Base-by-base conservation (phyloP, 2,329 filamentous ascomycete species). In the Beauveria varroae region DNA sequence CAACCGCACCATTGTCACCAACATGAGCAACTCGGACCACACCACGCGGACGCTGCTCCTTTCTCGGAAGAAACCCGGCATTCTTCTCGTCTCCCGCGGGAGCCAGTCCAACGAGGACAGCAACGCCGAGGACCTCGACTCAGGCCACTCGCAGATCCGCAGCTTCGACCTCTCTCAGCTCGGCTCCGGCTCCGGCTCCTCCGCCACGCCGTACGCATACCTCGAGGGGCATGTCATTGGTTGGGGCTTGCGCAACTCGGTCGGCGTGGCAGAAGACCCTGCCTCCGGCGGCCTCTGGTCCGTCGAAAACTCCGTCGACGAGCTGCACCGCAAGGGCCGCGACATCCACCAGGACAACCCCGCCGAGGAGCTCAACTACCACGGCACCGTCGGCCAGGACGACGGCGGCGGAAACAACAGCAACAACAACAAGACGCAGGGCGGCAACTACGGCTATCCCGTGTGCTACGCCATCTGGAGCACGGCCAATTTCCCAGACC, bases 191-290 rank as follows among this genome's bases (percentile, higher is more conserved):
- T 34, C 30, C 28, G 8, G 9, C 50, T 62, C 65, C 50, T 52
- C 66, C 3, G 46, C 16, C 44, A 51, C 22, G 37, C 68, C 78
- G 3, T 77, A 75, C 67, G 73, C 82, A 65, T 85, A 78, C 52
- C 65, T 74, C 72, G 65, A 83, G 16, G 82, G 82, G 3, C 65
- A 70, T 14, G 66, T 82, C 0, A 72, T 85, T 2, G 82, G 87
- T 18, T 91, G 87, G 87, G 89, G 89, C 12, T 76, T 92, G 57
- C 80, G 87, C 43, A 91, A 91, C 70, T 86, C 86, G 1, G 87
- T 90, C 5, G 89, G 88, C 10, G 74, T 91, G 4, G 86, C 77
- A n/a, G 87, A 89, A 71, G 79, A 90, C 59, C 80, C 79, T 1
- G 62, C 68, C 5, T 76, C 76, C 1, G 82, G 81, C 22, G 79